A percentile compares a stretch with the other conserved stretches of the same genome.
Conservation (phyloP, 1,284 basidiomycete species). For the Exsudoporus floridanus region DNA sequence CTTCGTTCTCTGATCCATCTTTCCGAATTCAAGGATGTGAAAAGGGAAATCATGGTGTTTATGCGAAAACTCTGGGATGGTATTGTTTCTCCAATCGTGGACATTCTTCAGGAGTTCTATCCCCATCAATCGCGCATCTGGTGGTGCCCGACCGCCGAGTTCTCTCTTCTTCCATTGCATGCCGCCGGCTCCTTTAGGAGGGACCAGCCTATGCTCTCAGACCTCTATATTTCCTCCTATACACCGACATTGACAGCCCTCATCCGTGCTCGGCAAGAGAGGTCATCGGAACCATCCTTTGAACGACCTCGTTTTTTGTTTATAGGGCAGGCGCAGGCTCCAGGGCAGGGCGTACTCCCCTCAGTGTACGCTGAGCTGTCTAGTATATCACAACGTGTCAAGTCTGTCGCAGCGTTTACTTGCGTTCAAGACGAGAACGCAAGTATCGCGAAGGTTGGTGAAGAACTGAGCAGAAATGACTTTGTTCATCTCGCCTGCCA, state of each 20-base stretch:
- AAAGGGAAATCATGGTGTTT: not conserved
- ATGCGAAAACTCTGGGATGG: not conserved
- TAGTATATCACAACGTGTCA: not conserved
- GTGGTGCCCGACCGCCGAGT: too few species aligned
- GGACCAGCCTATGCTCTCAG: not conserved
- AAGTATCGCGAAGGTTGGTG: not conserved
- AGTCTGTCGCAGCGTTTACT: not conserved
- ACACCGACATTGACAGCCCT: not conserved
- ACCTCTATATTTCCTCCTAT: not conserved
- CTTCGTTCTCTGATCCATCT: not conserved
- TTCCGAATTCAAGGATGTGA: not conserved
- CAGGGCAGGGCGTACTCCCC: not conserved
- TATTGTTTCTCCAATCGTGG: not conserved
- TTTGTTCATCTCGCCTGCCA: slow-evolving; percentile 26
- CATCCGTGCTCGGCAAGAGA: not conserved
- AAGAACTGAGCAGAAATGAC: slow-evolving; percentile 5
- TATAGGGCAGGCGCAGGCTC: not conserved
- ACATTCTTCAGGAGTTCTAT: not conserved
- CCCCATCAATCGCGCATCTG: not conserved
- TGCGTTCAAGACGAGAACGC: not conserved
- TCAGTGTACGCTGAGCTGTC: slow-evolving; percentile 1
- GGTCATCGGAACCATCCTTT: too few species aligned
- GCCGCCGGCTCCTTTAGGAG: too few species aligned
- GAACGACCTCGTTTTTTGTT: not conserved
- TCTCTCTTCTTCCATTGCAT: too few species aligned